phyloP scores from a whole-genome alignment of 352 stramenopile genomes.

The Globisporangium megalacanthum region DNA sequence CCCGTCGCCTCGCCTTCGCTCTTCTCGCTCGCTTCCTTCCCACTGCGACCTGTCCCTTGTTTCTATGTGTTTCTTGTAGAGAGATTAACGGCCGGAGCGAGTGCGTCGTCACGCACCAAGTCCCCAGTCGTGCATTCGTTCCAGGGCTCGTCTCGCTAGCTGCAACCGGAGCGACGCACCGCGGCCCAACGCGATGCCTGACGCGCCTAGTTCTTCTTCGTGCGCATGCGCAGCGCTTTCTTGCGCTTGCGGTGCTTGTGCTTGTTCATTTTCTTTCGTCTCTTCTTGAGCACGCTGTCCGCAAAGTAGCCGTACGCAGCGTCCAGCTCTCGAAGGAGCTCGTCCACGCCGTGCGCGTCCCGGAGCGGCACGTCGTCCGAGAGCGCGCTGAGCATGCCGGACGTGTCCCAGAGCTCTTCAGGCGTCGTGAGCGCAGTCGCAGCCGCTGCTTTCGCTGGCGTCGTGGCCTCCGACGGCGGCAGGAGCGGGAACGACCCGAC shows the following conservation, averaged over 20 bases:
- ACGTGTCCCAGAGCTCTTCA: slow-evolving; percentile 72
- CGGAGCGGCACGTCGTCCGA: slow-evolving; percentile 54
- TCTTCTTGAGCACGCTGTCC: slow-evolving; percentile 87
- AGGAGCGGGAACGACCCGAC: slow-evolving; percentile 62
- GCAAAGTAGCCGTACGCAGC: slow-evolving; percentile 53
- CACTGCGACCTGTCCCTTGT: too few species aligned
- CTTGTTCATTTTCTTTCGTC: slow-evolving; percentile 93
- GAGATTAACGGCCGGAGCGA: too few species aligned
- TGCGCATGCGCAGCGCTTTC: slow-evolving; percentile 85
- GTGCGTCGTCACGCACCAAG: too few species aligned
- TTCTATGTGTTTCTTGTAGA: too few species aligned
- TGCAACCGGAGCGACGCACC: background rate
- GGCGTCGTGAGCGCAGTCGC: slow-evolving; percentile 27
- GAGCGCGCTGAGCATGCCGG: slow-evolving; percentile 73
- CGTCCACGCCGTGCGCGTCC: slow-evolving; percentile 40
- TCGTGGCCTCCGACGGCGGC: slow-evolving; percentile 11
- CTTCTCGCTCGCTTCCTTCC: too few species aligned
- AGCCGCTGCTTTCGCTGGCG: slow-evolving; percentile 12
- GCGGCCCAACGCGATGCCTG: too few species aligned
- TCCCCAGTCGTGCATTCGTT: too few species aligned
- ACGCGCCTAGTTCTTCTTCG: slow-evolving; percentile 80
- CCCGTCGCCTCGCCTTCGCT: too few species aligned
- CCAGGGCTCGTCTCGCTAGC: too few species aligned
- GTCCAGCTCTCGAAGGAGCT: slow-evolving; percentile 62
- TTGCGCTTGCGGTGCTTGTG: slow-evolving; percentile 90